Evolutionary conservation across 2,329 filamentous ascomycete genomes (phyloP).

Genomic region (Ophiostoma perfectum): DNA sequence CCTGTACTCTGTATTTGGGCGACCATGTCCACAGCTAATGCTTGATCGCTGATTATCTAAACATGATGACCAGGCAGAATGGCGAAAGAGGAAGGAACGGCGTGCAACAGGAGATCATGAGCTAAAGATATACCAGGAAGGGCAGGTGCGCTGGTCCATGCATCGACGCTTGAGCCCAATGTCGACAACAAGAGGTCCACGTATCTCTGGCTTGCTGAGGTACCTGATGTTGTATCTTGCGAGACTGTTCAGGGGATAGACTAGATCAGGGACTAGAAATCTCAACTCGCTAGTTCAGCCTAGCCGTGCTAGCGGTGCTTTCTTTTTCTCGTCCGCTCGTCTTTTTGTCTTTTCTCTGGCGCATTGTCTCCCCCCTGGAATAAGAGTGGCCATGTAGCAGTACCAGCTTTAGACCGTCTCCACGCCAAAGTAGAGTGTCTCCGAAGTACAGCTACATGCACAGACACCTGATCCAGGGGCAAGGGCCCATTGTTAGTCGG

Average conservation of each 20-base stretch:
- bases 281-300: conserved; percentile 18
- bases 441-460: not conserved
- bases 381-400: not conserved
- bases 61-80: not conserved
- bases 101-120: not conserved
- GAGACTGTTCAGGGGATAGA: not conserved
- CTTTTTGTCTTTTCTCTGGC: not conserved
- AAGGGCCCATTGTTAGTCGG: conserved; percentile 10
- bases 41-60: not conserved
- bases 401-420: no score
- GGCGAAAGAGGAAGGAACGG: not conserved
- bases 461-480: conserved; percentile 17
- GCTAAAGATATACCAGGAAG: not conserved
- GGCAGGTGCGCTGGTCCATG: not conserved
- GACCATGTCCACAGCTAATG: no score
- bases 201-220: not conserved
- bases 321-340: conserved; percentile 13
- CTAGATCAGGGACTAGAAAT: conserved; percentile 18
- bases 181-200: not conserved
- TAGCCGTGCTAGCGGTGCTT: conserved; percentile 17
- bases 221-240: no score
- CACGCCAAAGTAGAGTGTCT: not conserved
- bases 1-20: no score
- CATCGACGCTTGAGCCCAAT: conserved; percentile 2
- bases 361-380: conserved; percentile 4